A percentile compares a stretch with the other conserved stretches of the same genome.
Conservation (phyloP, 257 asterid genomes). For the Rehmannia glutinosa region DNA sequence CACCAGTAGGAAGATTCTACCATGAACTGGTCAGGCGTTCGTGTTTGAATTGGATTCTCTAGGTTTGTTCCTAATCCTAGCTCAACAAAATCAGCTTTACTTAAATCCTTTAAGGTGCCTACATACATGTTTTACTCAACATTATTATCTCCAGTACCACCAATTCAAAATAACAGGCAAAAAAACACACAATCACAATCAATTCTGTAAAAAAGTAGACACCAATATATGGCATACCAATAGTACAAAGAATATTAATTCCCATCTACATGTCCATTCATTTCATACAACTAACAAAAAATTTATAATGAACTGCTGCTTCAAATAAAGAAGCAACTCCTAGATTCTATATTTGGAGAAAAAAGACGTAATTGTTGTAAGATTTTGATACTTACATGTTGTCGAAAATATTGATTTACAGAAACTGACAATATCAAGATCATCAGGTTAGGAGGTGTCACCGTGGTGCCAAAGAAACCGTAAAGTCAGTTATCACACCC, state of each 20-base stretch:
- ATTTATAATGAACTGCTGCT: background rate
- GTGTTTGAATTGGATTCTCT: background rate
- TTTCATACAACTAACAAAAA: background rate
- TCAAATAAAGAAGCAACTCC: background rate
- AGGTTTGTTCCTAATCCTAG: too few species aligned
- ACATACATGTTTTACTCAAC: background rate
- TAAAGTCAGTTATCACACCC: slow-evolving; percentile 36
- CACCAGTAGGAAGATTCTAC: background rate
- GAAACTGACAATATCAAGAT: background rate
- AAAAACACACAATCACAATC: background rate
- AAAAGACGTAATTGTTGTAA: background rate
- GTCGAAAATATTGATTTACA: background rate
- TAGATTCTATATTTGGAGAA: background rate
- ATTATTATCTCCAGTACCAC: too few species aligned
- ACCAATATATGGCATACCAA: background rate
- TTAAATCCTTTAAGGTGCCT: background rate
- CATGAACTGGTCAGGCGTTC: background rate
- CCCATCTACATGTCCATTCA: background rate
- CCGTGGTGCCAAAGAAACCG: slow-evolving; percentile 45
- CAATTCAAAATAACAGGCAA: background rate
- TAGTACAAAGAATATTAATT: background rate
- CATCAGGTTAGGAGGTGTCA: slow-evolving; percentile 17
- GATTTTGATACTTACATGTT: background rate
- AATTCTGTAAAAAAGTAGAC: background rate
- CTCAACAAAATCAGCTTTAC: background rate